Conservation (phyloP, 805 yeast species). For the Yamadazyma tumulicola region DNA sequence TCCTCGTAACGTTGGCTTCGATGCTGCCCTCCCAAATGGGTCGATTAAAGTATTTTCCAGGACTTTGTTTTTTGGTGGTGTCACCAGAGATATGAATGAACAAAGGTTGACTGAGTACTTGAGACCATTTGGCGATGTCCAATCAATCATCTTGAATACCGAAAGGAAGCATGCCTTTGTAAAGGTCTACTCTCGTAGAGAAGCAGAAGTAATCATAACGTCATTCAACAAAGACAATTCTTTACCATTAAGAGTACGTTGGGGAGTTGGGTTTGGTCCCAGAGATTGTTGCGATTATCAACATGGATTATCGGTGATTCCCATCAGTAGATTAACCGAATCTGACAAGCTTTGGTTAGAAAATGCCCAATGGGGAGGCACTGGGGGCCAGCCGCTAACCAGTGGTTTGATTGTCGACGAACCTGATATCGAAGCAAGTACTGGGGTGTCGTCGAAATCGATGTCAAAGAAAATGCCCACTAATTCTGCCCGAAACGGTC, state of each 20-base stretch:
- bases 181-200: constrained; percentile 85
- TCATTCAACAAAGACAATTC: constrained; percentile 68
- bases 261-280: constrained; percentile 99
- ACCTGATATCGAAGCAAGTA: constrained; percentile 96
- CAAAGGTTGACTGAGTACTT: constrained; percentile 63
- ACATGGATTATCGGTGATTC: constrained; percentile 84
- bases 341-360: constrained; percentile 91
- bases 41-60: constrained; percentile 80
- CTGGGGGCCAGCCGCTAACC: constrained; percentile 79
- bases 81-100: constrained; percentile 80
- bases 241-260: constrained; percentile 73
- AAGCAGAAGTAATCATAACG: constrained; percentile 79
- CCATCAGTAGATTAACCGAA: constrained; percentile 83
- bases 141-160: constrained; percentile 79
- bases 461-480: constrained; percentile 92
- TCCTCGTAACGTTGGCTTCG: constrained; percentile 68
- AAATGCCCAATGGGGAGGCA: constrained; percentile 94
- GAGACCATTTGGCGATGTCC: constrained; percentile 87
- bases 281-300: constrained; percentile 97
- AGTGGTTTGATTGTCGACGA: constrained; percentile 88
- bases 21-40: constrained; percentile 70
- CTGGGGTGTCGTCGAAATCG: constrained; percentile 89
- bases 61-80: constrained; percentile 92
- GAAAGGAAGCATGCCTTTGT: constrained; percentile 96
- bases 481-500: constrained; percentile 80